Percentiles rank a stretch among this genome's conserved stretches.
Conservation (phyloP, 768 basidiomycete genomes). For the Fistulinella prunicolor region DNA sequence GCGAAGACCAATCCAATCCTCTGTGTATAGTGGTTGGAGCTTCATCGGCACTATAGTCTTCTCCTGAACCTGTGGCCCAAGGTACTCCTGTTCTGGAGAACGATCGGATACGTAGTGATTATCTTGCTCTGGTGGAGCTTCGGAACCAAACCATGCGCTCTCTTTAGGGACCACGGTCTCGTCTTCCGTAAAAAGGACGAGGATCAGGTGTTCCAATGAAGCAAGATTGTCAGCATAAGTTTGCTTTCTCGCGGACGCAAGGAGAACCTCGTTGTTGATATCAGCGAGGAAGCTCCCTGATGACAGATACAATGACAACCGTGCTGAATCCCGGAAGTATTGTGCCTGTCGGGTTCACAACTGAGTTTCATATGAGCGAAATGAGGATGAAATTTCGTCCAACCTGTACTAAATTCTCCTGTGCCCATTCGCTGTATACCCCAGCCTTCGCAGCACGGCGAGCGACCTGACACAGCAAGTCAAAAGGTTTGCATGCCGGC, state of each 20-base stretch:
- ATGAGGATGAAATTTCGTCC: neutral
- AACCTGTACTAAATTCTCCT: slow-evolving; percentile 73
- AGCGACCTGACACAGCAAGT: slow-evolving; percentile 68
- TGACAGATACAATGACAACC: slow-evolving; percentile 54
- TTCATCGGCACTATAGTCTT: slow-evolving; percentile 65
- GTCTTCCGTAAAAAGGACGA: slow-evolving; percentile 72
- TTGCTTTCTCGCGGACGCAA: slow-evolving; percentile 47
- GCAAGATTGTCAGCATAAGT: slow-evolving; percentile 62
- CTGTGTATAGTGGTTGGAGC: slow-evolving; percentile 64
- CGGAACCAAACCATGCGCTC: slow-evolving; percentile 83
- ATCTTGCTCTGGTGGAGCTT: slow-evolving; percentile 42
- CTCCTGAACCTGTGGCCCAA: slow-evolving; percentile 11
- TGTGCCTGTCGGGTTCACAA: slow-evolving; percentile 55
- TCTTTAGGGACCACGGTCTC: slow-evolving; percentile 81
- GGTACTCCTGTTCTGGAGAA: slow-evolving; percentile 12
- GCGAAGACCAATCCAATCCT: slow-evolving; percentile 82
- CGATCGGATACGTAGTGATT: neutral
- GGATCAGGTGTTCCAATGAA: slow-evolving; percentile 62
- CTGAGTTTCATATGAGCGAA: neutral
- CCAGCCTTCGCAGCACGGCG: slow-evolving; percentile 57
- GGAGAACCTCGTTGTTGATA: slow-evolving; percentile 72
- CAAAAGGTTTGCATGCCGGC: slow-evolving; percentile 59
- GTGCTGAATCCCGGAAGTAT: slow-evolving; percentile 75
- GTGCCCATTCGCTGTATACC: slow-evolving; percentile 75
- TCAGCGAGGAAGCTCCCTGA: slow-evolving; percentile 65